Conservation (phyloP, 768 basidiomycete genomes). For the Hemileccinum impolitum region DNA sequence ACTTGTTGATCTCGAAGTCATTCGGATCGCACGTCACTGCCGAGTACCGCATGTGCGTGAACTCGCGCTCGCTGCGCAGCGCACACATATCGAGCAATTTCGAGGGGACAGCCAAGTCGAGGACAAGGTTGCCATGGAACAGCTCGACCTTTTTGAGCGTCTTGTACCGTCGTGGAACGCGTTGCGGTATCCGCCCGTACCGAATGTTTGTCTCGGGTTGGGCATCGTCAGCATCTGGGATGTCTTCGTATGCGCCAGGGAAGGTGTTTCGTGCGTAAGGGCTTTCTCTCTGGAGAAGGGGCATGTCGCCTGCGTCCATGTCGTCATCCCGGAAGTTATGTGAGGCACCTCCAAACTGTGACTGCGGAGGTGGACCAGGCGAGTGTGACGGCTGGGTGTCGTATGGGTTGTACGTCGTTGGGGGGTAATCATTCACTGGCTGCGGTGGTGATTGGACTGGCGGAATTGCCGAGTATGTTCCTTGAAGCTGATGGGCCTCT, state of each 20-base stretch:
- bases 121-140: slow-evolving; percentile 90
- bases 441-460: slow-evolving; percentile 21
- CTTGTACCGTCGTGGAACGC: slow-evolving; percentile 86
- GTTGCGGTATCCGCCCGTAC: slow-evolving; percentile 88
- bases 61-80: slow-evolving; percentile 78
- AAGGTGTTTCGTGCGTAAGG: slow-evolving; percentile 34
- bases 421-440: slow-evolving; percentile 12
- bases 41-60: slow-evolving; percentile 93
- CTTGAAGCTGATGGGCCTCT: slow-evolving; percentile 17
- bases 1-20: slow-evolving; percentile 77
- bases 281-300: slow-evolving; percentile 51
- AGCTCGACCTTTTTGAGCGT: slow-evolving; percentile 93
- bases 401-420: slow-evolving; percentile 20
- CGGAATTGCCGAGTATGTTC: slow-evolving; percentile 17
- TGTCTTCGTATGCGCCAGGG: slow-evolving; percentile 42
- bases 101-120: slow-evolving; percentile 87
- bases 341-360: slow-evolving; percentile 25
- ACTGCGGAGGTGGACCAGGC: slow-evolving; percentile 24
- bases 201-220: slow-evolving; percentile 59
- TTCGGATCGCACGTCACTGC: slow-evolving; percentile 97
- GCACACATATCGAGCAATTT: slow-evolving; percentile 85
- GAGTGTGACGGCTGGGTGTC: slow-evolving; percentile 16
- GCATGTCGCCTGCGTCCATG: slow-evolving; percentile 62
- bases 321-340: slow-evolving; percentile 43
- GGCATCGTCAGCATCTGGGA: slow-evolving; percentile 30